These are phyloP conservation scores for Daphne laureola DNA, from an alignment of 441 rosid species.

Conservation along the genomic window DNA sequence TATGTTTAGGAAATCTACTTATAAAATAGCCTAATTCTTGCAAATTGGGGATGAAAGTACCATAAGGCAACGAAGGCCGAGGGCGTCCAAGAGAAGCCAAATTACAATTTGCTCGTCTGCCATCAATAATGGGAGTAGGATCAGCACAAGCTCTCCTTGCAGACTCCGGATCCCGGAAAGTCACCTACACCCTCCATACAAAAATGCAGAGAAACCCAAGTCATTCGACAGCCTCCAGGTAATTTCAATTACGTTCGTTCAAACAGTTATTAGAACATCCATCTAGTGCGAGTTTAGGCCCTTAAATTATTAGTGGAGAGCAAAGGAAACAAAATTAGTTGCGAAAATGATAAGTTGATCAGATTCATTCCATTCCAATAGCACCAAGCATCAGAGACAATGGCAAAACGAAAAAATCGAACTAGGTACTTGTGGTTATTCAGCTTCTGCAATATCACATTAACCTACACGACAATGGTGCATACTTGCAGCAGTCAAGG, in stretches of 20 bases:
- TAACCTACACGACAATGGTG: too few relatives aligned
- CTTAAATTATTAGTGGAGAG: too few relatives aligned
- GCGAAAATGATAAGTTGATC: too few relatives aligned
- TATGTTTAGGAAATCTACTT: too few relatives aligned
- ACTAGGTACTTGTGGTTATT: too few relatives aligned
- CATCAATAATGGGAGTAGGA: conserved; percentile 82
- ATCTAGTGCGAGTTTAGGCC: too few relatives aligned
- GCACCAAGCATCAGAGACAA: too few relatives aligned
- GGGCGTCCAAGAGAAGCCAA: conserved; percentile 89
- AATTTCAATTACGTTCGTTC: not conserved
- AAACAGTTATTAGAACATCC: too few relatives aligned
- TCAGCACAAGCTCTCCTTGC: conserved; percentile 92
- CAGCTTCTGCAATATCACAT: too few relatives aligned
- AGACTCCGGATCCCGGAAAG: conserved; percentile 91
- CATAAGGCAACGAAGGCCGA: conserved; percentile 48
- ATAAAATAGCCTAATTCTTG: not conserved
- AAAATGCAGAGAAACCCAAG: conserved; percentile 32
- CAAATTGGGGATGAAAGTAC: conserved; percentile 26
- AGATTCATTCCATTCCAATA: too few relatives aligned
- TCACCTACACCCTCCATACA: conserved; percentile 89
- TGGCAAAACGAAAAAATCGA: too few relatives aligned
- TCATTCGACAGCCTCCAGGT: conserved; percentile 30
- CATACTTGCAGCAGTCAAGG: not conserved
- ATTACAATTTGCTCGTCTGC: conserved; percentile 93
- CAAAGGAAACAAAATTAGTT: too few relatives aligned